A percentile compares a stretch with the other conserved stretches of the same genome.
These are phyloP conservation scores for Akanthomyces muscarius DNA, from an alignment of 2,329 filamentous ascomycete genomes.

Conservation along the genomic window DNA sequence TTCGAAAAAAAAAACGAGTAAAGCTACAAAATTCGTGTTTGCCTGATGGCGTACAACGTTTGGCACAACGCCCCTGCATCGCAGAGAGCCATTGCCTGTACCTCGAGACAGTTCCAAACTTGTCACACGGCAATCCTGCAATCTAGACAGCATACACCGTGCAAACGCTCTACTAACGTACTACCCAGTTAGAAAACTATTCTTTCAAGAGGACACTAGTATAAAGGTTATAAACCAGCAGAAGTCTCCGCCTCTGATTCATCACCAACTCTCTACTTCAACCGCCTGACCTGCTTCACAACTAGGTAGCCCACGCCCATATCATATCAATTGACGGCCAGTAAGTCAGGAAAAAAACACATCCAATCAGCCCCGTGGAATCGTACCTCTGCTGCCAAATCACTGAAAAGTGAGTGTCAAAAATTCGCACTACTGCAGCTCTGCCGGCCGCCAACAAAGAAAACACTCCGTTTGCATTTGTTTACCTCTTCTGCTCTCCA, in stretches of 20 bases:
- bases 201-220: background rate
- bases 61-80: background rate
- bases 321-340: background rate
- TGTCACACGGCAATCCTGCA: slow-evolving; percentile 18
- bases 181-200: too few relatives aligned
- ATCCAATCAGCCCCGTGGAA: background rate
- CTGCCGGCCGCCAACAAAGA: background rate
- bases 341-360: background rate
- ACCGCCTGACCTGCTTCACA: background rate
- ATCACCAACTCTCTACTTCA: background rate
- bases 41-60: background rate
- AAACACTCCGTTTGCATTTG: slow-evolving; percentile 14
- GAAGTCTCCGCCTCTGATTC: background rate
- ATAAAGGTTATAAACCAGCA: background rate
- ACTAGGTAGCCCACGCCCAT: background rate
- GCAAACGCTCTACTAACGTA: background rate
- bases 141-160: background rate
- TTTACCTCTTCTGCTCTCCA: slow-evolving; percentile 1
- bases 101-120: slow-evolving; percentile 16
- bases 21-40: background rate
- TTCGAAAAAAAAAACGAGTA: too few relatives aligned
- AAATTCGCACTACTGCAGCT: slow-evolving; percentile 1
- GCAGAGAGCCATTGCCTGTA: background rate
- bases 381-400: background rate
- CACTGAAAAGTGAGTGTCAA: slow-evolving; percentile 9